phyloP scores from a whole-genome alignment of 805 yeast species.

The Monosporozyma servazzii region DNA sequence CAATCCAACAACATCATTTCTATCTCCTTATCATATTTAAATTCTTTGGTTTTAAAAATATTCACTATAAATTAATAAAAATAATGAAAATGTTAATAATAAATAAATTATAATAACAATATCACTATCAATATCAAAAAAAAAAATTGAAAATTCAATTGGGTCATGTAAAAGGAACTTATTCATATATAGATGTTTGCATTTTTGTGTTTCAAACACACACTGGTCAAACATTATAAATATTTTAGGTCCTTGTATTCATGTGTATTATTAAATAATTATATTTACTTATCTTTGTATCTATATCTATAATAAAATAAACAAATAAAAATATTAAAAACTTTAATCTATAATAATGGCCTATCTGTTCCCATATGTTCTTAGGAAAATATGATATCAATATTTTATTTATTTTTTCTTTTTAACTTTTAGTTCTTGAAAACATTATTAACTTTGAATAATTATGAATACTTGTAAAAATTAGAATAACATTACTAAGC shows the following conservation, averaged over 20 bases:
- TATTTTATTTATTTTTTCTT: background rate
- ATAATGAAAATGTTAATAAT: background rate
- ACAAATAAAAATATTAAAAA: background rate
- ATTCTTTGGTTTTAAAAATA: conserved; percentile 1
- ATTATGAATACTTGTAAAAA: too few species aligned
- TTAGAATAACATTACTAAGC: too few species aligned
- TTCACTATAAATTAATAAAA: background rate
- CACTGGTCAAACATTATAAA: background rate
- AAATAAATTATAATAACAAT: background rate
- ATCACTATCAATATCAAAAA: background rate
- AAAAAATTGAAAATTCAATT: background rate
- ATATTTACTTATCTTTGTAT: background rate
- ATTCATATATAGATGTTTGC: background rate
- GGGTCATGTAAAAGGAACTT: background rate
- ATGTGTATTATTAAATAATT: background rate
- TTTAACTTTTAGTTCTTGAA: too few species aligned
- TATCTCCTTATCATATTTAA: background rate
- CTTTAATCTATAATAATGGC: background rate
- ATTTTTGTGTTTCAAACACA: background rate
- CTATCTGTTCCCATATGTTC: background rate
- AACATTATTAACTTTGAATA: too few species aligned
- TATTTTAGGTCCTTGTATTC: background rate
- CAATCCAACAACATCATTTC: background rate
- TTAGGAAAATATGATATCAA: too few species aligned
- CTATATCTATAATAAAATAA: background rate